Conservation (phyloP, 352 stramenopile species). For the Saprolegnia diclina region DNA sequence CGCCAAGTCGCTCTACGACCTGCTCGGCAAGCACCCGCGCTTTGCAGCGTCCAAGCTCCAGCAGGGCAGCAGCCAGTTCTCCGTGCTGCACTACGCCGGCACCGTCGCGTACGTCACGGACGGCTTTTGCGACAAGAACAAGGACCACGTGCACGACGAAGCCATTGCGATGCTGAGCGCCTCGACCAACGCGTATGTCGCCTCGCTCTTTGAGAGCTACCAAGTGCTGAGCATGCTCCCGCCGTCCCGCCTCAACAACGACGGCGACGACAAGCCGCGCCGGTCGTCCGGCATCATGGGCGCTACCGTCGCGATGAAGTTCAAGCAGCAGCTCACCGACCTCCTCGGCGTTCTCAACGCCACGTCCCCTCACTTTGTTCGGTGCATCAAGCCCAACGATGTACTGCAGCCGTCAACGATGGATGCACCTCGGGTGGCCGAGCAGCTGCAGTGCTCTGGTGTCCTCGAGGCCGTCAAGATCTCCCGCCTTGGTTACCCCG, state of each 20-base stretch:
- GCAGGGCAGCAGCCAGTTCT: constrained; percentile 13
- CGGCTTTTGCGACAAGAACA: constrained; percentile 32
- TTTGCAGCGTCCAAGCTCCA: constrained; percentile 25
- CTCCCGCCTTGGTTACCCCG: constrained; percentile 85
- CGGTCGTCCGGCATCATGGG: constrained; percentile 35
- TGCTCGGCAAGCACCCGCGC: constrained; percentile 44
- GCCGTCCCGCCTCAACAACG: neutral
- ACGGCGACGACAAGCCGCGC: constrained; percentile 6
- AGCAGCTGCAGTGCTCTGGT: constrained; percentile 83
- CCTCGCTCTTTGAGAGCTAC: constrained; percentile 45
- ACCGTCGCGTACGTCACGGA: constrained; percentile 15
- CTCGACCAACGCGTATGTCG: constrained; percentile 18
- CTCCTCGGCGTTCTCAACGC: constrained; percentile 93
- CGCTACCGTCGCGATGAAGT: constrained; percentile 85
- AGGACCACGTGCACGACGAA: constrained; percentile 33
- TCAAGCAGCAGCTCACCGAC: constrained; percentile 89
- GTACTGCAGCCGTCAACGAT: constrained; percentile 51
- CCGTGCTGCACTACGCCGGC: constrained; percentile 27
- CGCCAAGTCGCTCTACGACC: constrained; percentile 25
- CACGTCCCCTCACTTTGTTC: constrained; percentile 90
- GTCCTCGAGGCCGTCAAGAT: constrained; percentile 87
- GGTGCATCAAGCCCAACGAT: constrained; percentile 88
- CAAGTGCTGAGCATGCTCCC: constrained; percentile 1
- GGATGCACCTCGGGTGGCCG: constrained; percentile 56
- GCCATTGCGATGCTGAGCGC: constrained; percentile 9